Evolutionary conservation across 495 filamentous ascomycete species (phyloP).

Genomic region (Podospora tetraspora): DNA sequence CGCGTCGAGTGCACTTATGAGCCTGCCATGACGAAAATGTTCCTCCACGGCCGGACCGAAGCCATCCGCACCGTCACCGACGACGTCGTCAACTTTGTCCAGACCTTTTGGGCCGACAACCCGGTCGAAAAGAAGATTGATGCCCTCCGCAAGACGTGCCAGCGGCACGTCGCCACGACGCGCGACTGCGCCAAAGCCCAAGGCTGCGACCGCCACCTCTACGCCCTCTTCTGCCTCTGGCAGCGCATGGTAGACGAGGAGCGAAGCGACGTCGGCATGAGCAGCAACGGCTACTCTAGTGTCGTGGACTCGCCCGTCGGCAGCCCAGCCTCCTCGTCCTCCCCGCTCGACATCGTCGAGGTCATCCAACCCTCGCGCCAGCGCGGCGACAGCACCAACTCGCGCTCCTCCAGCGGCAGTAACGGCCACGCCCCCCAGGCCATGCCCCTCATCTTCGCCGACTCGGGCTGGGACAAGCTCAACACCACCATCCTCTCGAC

Average conservation of each 20-base stretch:
- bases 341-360: constrained; percentile 6
- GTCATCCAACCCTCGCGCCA: constrained; percentile 26
- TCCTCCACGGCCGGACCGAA: constrained; percentile 89
- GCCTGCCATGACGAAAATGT: constrained; percentile 96
- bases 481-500: constrained; percentile 94
- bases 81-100: constrained; percentile 79
- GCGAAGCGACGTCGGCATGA: constrained; percentile 45
- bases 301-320: constrained; percentile 50
- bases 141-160: constrained; percentile 72
- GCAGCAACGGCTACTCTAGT: constrained; percentile 53
- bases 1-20: constrained; percentile 93
- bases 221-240: constrained; percentile 93
- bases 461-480: constrained; percentile 86
- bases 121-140: constrained; percentile 77
- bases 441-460: constrained; percentile 76
- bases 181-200: constrained; percentile 85
- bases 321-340: constrained; percentile 44
- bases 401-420: constrained; percentile 26
- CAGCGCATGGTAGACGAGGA: constrained; percentile 81
- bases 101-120: constrained; percentile 91
- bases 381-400: constrained; percentile 36
- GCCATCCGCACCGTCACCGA: constrained; percentile 81
- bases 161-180: constrained; percentile 74
- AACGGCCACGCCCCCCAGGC: constrained; percentile 28
- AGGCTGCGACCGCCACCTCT: constrained; percentile 91